These are phyloP conservation scores for Rhizoclosmatium globosum DNA, from an alignment of 192 early-diverging fungal genomes.

Conservation along the genomic window DNA sequence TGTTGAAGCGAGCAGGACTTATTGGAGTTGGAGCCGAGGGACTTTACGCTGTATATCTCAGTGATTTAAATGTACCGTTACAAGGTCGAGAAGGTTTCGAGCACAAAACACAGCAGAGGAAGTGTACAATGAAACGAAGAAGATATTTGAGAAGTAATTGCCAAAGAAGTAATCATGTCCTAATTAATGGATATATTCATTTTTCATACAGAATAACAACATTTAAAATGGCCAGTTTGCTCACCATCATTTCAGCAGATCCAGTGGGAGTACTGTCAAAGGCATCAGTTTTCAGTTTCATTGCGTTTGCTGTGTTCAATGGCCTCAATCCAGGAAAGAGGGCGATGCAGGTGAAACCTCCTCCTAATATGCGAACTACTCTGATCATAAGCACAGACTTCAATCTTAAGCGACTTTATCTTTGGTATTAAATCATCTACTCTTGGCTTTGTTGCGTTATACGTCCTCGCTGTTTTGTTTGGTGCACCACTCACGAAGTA, in stretches of 20 bases:
- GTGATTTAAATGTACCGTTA: slow-evolving; percentile 86
- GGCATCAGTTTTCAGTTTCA: not conserved
- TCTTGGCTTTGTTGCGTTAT: slow-evolving; percentile 2
- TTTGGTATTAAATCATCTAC: not conserved
- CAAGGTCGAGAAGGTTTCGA: slow-evolving; percentile 79
- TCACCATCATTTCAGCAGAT: not conserved
- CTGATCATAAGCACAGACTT: not conserved
- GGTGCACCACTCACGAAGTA: slow-evolving; percentile 5
- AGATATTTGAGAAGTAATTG: slow-evolving; percentile 56
- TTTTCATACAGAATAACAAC: slow-evolving; percentile 33
- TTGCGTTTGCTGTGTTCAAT: not conserved
- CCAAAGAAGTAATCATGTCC: slow-evolving; percentile 14
- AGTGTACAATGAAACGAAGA: slow-evolving; percentile 73
- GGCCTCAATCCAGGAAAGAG: not conserved
- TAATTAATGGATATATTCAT: too few relatives aligned
- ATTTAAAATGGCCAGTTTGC: slow-evolving; percentile 33
- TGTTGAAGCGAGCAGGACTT: too few relatives aligned
- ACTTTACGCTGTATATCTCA: slow-evolving; percentile 29
- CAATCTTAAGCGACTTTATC: not conserved
- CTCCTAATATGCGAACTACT: not conserved
- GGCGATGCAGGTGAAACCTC: not conserved
- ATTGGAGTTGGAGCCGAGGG: too few relatives aligned
- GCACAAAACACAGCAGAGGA: slow-evolving; percentile 67
- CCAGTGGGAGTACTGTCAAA: not conserved
- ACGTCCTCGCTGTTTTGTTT: slow-evolving; percentile 9